Evolutionary conservation across 192 early-diverging fungal species (phyloP), one percentile per base, ranked within the genome.

Genomic region (Gigaspora rosea): DNA sequence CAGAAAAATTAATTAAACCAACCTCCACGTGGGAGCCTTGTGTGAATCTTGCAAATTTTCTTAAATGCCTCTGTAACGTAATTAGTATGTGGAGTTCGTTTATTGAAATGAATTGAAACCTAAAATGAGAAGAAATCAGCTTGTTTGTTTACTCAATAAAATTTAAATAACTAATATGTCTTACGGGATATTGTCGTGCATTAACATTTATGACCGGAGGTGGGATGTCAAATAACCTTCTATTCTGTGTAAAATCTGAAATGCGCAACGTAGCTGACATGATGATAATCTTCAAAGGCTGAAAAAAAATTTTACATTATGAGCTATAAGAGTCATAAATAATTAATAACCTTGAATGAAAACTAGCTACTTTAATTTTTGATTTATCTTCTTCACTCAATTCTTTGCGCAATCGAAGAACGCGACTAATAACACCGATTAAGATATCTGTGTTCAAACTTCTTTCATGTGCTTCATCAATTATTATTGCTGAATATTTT

Each of bases 251-350:
- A 82, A 99, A 98, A 81, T 98, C 98, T 76, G 96, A 92, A 0
- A 99, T 95, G n/a, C 95, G 90, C 73, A 99, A 84, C 0, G 98
- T 99, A 57, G 98, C 98, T 69, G 92, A 94, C 98, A 99, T 99
- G 76, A 99, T 97, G n/a, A 99, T 86, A 58, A 99, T 82, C 82
- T 94, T 93, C 6, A 99, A 85, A 18, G 96, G 95, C 73, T 89
- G 20, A 36, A 46, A 50, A 3, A 73, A 27, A 58, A 18, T 4
- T 41, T 27, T 27, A 27, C 41, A 41, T 7, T 6, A 41, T 12
- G 22, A 27, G 15, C 0, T 46, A 18, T 54, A 46, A 50, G 4
- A 73, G 47, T 62, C 15, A 47, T 12, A 72, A 72, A 46, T 33
- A 16, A 57, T 10, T 15, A 46, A 0, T 15, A 4, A 3, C 5